Percentiles rank a stretch among this genome's conserved stretches.
Conservation (phyloP, 768 basidiomycete genomes). For the Boletus rufocinnamomeus region DNA sequence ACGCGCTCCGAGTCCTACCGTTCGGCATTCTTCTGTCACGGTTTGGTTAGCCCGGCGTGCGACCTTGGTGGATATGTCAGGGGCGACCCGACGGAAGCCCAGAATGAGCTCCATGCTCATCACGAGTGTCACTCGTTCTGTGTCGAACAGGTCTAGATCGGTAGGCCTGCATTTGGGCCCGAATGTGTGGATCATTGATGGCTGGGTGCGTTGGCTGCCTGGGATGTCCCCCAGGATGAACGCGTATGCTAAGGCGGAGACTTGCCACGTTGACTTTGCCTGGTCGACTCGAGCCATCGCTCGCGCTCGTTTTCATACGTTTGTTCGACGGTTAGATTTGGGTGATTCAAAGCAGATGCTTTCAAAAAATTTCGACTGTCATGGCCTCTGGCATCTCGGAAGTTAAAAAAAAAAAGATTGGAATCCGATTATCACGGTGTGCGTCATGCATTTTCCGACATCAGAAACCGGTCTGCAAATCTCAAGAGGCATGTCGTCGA, state of each 20-base stretch:
- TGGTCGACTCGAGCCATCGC: slow-evolving; percentile 17
- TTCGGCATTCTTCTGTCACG: no score
- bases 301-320: slow-evolving; percentile 30
- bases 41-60: no score
- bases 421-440: no score
- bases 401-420: background rate
- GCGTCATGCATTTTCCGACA: background rate
- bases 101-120: slow-evolving; percentile 15
- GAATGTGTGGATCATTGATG: no score
- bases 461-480: background rate
- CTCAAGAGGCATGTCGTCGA: no score
- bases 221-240: slow-evolving; percentile 50
- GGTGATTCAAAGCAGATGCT: background rate
- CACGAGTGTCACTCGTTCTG: slow-evolving; percentile 15
- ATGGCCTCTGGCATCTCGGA: background rate
- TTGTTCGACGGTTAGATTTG: background rate
- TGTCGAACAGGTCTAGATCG: slow-evolving; percentile 13
- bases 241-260: slow-evolving; percentile 23
- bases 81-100: slow-evolving; percentile 14
- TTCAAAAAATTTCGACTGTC: no score
- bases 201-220: slow-evolving; percentile 47
- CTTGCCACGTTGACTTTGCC: slow-evolving; percentile 11
- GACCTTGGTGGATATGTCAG: no score
- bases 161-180: no score
- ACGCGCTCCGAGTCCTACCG: no score